Evolutionary conservation across 495 filamentous ascomycete species (phyloP), one percentile per base, ranked within the genome.

Genomic region (Daldinia caldariorum): DNA sequence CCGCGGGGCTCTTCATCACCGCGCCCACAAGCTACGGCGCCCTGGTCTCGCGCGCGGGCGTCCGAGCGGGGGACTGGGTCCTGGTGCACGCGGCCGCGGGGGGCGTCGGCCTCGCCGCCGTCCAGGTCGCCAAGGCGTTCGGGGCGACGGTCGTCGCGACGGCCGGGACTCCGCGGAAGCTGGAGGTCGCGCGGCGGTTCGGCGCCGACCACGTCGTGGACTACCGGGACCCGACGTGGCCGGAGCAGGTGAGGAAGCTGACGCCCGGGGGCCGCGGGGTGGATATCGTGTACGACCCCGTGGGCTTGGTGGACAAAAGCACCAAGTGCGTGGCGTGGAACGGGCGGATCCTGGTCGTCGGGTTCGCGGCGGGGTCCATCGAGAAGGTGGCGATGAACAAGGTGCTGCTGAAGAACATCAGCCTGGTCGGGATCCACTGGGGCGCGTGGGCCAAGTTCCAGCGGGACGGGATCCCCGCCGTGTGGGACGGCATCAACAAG

Each of bases 261-360:
- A 91, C 86, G 20, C 91, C 89, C 0, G 86, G 88, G 55, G 86
- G 86, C 0, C 83, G 85, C 49, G 92, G 92, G 0, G 92, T 93
- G 8, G 92, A 96, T 80, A 89, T 96, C 41, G 92, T 96, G 2
- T 96, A 89, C 82, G 92, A 96, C 72, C 91, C 92, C 18, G 92
- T 95, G 0, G 92, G 92, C 0, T 79, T 97, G 82, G 91, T 97
- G 26, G 91, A 94, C 65, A 81, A 86, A 76, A 91, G 88, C 75
- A 87, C 93, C 67, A 96, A 94, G 80, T 97, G 94, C 80, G 89
- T 89, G 2, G 89, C 91, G 32, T 98, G 94, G 94, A 97, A 96
- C 77, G 94, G 91, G 7, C 84, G 94, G 3, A 82, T 98, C 45
- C 77, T 97, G 47, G 89, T 98, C 7, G 89, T 97, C 77, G 94